These are phyloP conservation scores for Macrolepiota dolichaula DNA, from an alignment of 768 basidiomycete genomes.

Conservation along the genomic window DNA sequence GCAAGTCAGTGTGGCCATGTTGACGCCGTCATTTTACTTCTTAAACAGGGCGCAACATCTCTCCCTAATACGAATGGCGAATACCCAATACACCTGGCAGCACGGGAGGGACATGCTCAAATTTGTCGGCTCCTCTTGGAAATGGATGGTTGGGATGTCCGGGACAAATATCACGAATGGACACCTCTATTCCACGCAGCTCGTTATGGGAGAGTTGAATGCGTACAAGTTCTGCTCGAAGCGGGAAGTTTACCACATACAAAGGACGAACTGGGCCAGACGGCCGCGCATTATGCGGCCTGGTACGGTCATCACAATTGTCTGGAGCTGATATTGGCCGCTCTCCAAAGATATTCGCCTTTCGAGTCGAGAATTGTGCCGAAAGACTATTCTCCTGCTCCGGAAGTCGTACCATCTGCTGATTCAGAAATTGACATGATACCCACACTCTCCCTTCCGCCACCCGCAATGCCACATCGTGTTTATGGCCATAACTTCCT, in stretches of 20 bases:
- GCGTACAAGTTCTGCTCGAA: constrained; percentile 73
- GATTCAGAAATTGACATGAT: constrained; percentile 87
- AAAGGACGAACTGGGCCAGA: constrained; percentile 81
- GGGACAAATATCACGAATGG: constrained; percentile 98
- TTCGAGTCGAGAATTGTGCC: constrained; percentile 18
- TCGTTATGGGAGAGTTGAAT: constrained; percentile 74
- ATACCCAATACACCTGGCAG: constrained; percentile 94
- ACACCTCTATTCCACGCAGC: constrained; percentile 96
- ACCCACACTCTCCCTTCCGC: constrained; percentile 91
- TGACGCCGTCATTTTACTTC: constrained; percentile 73
- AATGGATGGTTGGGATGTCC: constrained; percentile 77
- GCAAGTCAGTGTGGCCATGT: constrained; percentile 89
- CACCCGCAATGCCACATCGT: constrained; percentile 96
- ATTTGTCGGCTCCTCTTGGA: constrained; percentile 75
- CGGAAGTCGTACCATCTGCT: constrained; percentile 29
- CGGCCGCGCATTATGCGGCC: constrained; percentile 89
- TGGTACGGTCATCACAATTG: constrained; percentile 89
- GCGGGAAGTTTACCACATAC: constrained; percentile 76
- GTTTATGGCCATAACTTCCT: constrained; percentile 97
- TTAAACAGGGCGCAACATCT: constrained; percentile 74
- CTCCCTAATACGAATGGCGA: constrained; percentile 93
- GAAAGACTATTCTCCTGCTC: constrained; percentile 35
- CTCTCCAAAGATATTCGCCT: constrained; percentile 29
- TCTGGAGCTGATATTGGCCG: constrained; percentile 56
- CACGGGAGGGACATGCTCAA: constrained; percentile 85